Percentiles rank a stretch among this genome's conserved stretches.
Conservation (phyloP, 2,329 filamentous ascomycete species). For the Cordyceps pruinosa region DNA sequence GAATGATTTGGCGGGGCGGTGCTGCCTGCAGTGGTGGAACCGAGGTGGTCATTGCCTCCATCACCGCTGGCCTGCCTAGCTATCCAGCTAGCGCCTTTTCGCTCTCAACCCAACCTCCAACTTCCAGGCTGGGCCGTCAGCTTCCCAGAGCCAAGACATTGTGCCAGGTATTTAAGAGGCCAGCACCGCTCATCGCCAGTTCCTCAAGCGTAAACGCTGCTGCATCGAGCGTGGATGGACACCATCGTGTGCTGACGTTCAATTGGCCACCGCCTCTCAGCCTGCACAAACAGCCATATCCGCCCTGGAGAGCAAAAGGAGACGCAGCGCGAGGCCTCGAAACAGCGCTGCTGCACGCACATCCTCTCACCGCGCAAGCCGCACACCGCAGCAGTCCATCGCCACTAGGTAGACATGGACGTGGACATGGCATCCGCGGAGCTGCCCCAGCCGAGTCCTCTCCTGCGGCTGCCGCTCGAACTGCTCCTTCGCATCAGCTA, state of each 20-base stretch:
- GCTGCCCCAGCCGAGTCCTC: neutral
- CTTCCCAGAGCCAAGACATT: neutral
- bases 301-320: neutral
- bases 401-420: neutral
- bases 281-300: neutral
- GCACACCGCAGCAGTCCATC: neutral
- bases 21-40: neutral
- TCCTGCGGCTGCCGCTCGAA: slow-evolving; percentile 47
- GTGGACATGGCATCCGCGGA: neutral
- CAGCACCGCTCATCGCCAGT: too few relatives aligned
- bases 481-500: slow-evolving; percentile 49
- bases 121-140: neutral
- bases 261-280: neutral
- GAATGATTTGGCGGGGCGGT: neutral
- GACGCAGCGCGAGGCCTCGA: neutral
- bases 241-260: neutral
- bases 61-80: neutral
- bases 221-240: too few relatives aligned
- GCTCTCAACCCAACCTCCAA: neutral
- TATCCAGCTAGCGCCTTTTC: neutral
- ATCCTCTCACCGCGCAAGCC: neutral
- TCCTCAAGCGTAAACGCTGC: too few relatives aligned
- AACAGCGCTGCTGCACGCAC: neutral
- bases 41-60: neutral
- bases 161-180: neutral